phyloP scores from a whole-genome alignment of 176 grass and related monocot species.

The Aegilops bicornis region DNA sequence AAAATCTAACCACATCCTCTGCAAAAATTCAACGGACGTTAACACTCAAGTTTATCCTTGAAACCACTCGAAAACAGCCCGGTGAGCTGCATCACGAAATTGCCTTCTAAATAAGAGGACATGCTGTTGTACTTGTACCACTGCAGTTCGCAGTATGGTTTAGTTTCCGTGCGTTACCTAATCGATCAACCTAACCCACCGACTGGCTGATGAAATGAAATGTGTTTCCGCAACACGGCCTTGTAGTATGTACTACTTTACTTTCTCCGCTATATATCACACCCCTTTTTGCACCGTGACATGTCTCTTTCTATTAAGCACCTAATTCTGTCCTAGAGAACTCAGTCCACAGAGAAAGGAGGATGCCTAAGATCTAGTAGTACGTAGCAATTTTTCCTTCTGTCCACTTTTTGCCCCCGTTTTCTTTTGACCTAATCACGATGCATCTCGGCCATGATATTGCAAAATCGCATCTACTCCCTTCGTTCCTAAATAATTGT shows the following conservation, averaged over 20 bases:
- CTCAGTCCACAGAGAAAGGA: background rate
- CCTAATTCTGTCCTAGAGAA: background rate
- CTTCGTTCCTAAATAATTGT: too few relatives aligned
- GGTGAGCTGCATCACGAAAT: background rate
- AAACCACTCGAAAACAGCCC: background rate
- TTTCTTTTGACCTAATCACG: background rate
- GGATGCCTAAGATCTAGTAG: background rate
- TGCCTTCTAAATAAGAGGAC: conserved; percentile 7
- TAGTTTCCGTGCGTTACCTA: conserved; percentile 3
- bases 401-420: background rate
- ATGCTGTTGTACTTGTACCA: conserved; percentile 12
- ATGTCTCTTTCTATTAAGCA: background rate
- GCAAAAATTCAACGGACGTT: background rate
- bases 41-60: background rate
- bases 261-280: background rate
- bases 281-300: background rate
- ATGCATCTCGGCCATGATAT: background rate
- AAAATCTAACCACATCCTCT: too few relatives aligned
- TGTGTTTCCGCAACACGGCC: background rate
- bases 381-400: background rate
- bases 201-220: conserved; percentile 15
- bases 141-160: background rate
- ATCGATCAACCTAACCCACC: background rate
- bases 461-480: background rate
- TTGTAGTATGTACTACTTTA: background rate